Percentiles rank a stretch among this genome's conserved stretches.
These are phyloP conservation scores for Pelargonium exstipulatum DNA, from an alignment of 441 rosid genomes.

Conservation along the genomic window DNA sequence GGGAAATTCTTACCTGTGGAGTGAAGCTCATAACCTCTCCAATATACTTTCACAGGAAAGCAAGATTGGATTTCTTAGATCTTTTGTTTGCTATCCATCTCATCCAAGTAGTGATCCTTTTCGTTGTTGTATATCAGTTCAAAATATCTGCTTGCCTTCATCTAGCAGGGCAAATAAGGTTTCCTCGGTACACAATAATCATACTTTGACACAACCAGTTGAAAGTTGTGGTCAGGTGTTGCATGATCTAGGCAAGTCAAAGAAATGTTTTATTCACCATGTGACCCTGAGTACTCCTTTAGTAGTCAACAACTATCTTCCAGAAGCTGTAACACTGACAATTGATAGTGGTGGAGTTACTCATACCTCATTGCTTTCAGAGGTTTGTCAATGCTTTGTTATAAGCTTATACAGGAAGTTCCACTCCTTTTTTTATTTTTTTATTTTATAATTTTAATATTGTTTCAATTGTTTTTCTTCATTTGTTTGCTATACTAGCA, in stretches of 20 bases:
- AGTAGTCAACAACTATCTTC: slow-evolving; percentile 68
- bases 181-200: slow-evolving; percentile 27
- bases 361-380: slow-evolving; percentile 54
- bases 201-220: slow-evolving; percentile 29
- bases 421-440: slow-evolving; percentile 11
- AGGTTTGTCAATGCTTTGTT: slow-evolving; percentile 51
- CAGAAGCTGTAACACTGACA: slow-evolving; percentile 56
- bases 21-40: slow-evolving; percentile 79
- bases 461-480: neutral
- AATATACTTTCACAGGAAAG: slow-evolving; percentile 72
- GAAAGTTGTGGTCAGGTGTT: slow-evolving; percentile 29
- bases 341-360: slow-evolving; percentile 73
- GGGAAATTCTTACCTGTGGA: slow-evolving; percentile 82
- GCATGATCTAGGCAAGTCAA: slow-evolving; percentile 39
- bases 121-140: slow-evolving; percentile 81
- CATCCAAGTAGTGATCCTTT: slow-evolving; percentile 86
- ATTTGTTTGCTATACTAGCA: neutral
- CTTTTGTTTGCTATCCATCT: slow-evolving; percentile 93
- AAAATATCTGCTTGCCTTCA: slow-evolving; percentile 48
- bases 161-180: slow-evolving; percentile 33
- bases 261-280: slow-evolving; percentile 52
- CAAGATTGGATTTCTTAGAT: slow-evolving; percentile 69
- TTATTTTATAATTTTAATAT: neutral
- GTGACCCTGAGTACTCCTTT: slow-evolving; percentile 75
- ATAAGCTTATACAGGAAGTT: slow-evolving; percentile 22